Base-by-base conservation (phyloP, 257 asterid species). In the Misopates orontium region DNA sequence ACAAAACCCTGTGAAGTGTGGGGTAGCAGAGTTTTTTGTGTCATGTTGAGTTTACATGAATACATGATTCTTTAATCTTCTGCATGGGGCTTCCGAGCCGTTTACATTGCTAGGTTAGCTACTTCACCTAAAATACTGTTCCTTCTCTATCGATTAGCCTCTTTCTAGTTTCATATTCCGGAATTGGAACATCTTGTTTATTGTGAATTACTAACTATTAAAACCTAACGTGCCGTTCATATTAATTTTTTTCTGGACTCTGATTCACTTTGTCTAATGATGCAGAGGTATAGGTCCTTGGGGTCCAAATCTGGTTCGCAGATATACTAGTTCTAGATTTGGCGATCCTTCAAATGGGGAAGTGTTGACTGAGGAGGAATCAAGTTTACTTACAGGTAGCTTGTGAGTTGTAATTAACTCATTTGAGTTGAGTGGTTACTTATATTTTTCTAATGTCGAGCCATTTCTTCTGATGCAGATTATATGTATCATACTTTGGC, bases 221-320 rank as follows among this genome's bases (percentile, higher is more conserved):
- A 48, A 50, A 54, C 39, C 53, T 55, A 36, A 22, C 60, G 47
- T 32, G 56, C 16, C 44, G 22, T 57, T 62, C 32, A 10, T 9
- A n/a, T 47, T 54, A 11, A 10, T 18, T 5, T 25, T 13, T 60
- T 50, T 60, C 42, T 17, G 31, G 54, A 62, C 19, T 15, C 65
- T 68, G 67, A 50, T 44, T 64, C 48, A 9, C 24, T 22, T 61
- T 54, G 21, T 75, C 36, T 71, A 20, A 69, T 63, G 64, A 61
- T 81, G 72, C 77, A 89, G 97, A 75, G 94, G 95, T 70, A 49
- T 89, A 76, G 97, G 97, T 60, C 97, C 95, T 39, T 90, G 94
- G 97, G 97, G 97, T 65, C 97, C 97, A 18, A 68, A 78, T 73
- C 67, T 90, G 57, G 97, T 90, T 49, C 86, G 80, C 74, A 61